Percentiles rank a stretch among this genome's conserved stretches.
These are phyloP conservation scores for Chenopodium album DNA, from an alignment of 148 eudicot genomes.

Conservation along the genomic window DNA sequence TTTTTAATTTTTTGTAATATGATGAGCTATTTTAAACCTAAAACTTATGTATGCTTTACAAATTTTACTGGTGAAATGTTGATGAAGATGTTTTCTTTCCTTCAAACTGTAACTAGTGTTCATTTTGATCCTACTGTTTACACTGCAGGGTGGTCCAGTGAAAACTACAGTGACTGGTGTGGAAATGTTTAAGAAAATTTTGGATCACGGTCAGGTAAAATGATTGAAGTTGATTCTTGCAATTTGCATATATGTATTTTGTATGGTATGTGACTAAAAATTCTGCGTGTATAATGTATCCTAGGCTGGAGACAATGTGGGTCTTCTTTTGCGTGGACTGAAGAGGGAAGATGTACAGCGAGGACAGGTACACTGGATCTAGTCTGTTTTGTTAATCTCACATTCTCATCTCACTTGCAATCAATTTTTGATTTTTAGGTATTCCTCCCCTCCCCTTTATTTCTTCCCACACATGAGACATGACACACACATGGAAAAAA, in stretches of 20 bases:
- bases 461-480: no score
- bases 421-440: not conserved
- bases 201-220: conserved; percentile 85
- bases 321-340: conserved; percentile 91
- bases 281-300: conserved; percentile 14
- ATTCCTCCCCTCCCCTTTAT: not conserved
- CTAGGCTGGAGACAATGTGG: conserved; percentile 98
- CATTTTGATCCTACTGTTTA: not conserved
- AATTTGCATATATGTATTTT: not conserved
- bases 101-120: not conserved
- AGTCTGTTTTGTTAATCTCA: not conserved
- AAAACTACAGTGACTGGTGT: conserved; percentile 93
- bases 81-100: not conserved
- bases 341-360: conserved; percentile 81
- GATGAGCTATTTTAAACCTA: not conserved
- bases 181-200: conserved; percentile 93
- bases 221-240: conserved; percentile 13
- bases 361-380: conserved; percentile 58
- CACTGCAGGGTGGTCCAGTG: conserved; percentile 57
- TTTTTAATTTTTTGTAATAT: not conserved
- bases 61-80: not conserved
- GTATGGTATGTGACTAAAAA: conserved; percentile 8
- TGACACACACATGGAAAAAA: no score
- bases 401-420: not conserved
- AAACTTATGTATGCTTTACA: not conserved